phyloP scores from a whole-genome alignment of 768 basidiomycete species.

The Auricularia cornea region DNA sequence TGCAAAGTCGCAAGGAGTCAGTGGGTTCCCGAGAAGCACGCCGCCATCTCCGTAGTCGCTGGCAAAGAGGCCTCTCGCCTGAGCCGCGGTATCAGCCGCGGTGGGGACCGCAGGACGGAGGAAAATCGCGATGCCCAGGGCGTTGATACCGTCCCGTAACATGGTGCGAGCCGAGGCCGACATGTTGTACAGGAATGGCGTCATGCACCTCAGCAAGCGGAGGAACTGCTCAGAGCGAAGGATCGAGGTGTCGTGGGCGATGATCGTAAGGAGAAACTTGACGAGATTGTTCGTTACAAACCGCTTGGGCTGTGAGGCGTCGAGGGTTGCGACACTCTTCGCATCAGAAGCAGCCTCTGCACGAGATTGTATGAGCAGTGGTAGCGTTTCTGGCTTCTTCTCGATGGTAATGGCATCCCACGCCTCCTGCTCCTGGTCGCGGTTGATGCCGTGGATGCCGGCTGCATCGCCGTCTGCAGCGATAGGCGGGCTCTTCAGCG shows the following conservation, averaged over 20 bases:
- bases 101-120: constrained; percentile 17
- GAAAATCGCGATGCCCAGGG: constrained; percentile 48
- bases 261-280: constrained; percentile 67
- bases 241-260: constrained; percentile 63
- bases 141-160: constrained; percentile 60
- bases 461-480: constrained; percentile 45
- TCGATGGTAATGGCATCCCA: constrained; percentile 61
- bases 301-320: constrained; percentile 49
- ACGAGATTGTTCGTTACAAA: constrained; percentile 59
- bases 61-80: neutral
- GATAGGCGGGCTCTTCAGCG: constrained; percentile 39
- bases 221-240: constrained; percentile 65
- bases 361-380: constrained; percentile 39
- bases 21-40: constrained; percentile 32
- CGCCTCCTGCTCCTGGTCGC: constrained; percentile 59
- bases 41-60: neutral
- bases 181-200: constrained; percentile 48
- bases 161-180: constrained; percentile 46
- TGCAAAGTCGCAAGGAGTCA: constrained; percentile 43
- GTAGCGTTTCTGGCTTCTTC: constrained; percentile 62
- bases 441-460: constrained; percentile 58
- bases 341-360: constrained; percentile 26
- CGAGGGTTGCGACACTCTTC: constrained; percentile 32
- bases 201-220: constrained; percentile 46
- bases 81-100: neutral